Evolutionary conservation across 371 early-diverging fungal species (phyloP).

Genomic region (Zopfochytrium polystomum): DNA sequence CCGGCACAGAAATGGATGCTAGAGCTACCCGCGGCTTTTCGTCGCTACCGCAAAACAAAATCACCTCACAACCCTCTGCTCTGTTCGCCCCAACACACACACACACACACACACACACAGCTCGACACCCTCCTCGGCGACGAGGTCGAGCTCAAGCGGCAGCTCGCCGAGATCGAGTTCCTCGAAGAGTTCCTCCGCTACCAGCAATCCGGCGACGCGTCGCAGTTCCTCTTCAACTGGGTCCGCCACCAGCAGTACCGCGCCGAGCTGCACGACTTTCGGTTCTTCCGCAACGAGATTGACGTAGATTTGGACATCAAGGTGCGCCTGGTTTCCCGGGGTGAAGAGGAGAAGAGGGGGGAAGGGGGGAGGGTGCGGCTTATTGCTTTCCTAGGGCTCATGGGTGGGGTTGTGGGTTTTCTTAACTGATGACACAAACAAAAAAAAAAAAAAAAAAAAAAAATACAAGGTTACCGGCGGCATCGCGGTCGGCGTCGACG

Average conservation of each 20-base stretch:
- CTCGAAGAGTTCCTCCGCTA: conserved; percentile 51
- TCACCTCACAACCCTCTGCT: neutral
- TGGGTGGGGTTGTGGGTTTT: conserved; percentile 9
- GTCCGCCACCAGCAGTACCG: conserved; percentile 45
- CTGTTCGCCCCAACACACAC: neutral
- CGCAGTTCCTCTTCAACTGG: conserved; percentile 52
- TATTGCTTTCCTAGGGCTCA: neutral
- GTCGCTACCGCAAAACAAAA: neutral
- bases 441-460: too few species aligned
- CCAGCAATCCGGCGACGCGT: conserved; percentile 52
- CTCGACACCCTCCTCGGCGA: conserved; percentile 48
- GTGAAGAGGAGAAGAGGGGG: conserved; percentile 7
- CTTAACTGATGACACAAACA: conserved; percentile 5
- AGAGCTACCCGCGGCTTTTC: neutral
- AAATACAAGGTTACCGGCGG: too few species aligned
- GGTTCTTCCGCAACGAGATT: conserved; percentile 44
- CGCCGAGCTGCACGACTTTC: conserved; percentile 52
- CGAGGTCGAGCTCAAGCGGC: conserved; percentile 52
- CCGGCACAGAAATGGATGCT: neutral
- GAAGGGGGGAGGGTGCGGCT: conserved; percentile 1
- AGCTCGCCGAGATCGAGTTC: conserved; percentile 47
- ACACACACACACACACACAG: conserved; percentile 20
- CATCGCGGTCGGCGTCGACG: too few species aligned
- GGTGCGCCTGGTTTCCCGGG: conserved; percentile 22
- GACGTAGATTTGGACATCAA: conserved; percentile 56